Percentiles rank a stretch among this genome's conserved stretches.
phyloP scores from a whole-genome alignment of 306 rosid species.

The Quercus glauca region DNA sequence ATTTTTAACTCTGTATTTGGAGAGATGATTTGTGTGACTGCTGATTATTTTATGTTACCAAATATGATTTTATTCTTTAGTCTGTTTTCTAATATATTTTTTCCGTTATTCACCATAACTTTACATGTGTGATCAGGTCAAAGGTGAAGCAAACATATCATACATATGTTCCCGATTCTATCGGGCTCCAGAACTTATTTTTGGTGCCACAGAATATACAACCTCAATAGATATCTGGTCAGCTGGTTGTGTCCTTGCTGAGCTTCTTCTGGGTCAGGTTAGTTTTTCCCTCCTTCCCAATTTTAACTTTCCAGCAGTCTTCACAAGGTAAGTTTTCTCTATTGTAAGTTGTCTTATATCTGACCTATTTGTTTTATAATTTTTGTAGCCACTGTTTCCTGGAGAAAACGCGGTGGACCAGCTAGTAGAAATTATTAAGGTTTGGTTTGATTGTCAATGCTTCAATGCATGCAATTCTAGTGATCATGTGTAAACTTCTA shows the following conservation, averaged over 20 bases:
- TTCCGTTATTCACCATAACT: slow-evolving; percentile 19
- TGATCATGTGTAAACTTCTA: neutral
- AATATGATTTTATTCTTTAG: neutral
- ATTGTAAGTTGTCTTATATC: neutral
- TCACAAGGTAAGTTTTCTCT: neutral
- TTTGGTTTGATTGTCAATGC: slow-evolving; percentile 18
- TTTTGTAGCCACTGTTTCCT: slow-evolving; percentile 90
- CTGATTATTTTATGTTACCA: neutral
- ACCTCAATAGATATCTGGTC: slow-evolving; percentile 99
- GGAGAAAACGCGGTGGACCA: slow-evolving; percentile 97
- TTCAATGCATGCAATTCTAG: slow-evolving; percentile 3
- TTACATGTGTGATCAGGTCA: slow-evolving; percentile 49
- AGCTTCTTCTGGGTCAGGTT: slow-evolving; percentile 97
- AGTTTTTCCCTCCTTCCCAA: slow-evolving; percentile 18
- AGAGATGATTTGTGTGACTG: neutral
- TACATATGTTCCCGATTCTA: slow-evolving; percentile 95
- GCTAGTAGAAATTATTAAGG: slow-evolving; percentile 97
- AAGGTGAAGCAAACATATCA: slow-evolving; percentile 90
- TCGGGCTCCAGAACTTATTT: slow-evolving; percentile 95
- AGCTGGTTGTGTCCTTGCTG: slow-evolving; percentile 98
- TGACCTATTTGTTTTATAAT: neutral
- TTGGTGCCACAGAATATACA: slow-evolving; percentile 95
- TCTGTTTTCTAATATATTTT: slow-evolving; percentile 5
- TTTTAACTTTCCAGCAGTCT: neutral
- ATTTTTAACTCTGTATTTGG: neutral